These are phyloP conservation scores for Phytophthora rubi DNA, from an alignment of 352 stramenopile genomes.

Conservation along the genomic window DNA sequence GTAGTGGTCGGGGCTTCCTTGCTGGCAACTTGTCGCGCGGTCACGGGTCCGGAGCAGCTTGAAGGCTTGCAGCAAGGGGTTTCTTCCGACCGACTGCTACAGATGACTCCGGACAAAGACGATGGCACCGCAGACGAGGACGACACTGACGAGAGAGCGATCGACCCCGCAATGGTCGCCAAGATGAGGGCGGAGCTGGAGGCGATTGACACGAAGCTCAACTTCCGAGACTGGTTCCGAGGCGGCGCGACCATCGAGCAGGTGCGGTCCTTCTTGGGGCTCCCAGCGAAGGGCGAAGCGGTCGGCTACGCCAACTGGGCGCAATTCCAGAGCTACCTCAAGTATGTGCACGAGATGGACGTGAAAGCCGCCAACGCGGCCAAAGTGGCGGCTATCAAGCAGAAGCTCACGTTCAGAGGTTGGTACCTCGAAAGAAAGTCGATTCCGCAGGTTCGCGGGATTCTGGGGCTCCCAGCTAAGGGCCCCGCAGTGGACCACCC, in stretches of 20 bases:
- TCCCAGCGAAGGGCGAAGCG: slow-evolving; percentile 23
- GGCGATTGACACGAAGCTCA: neutral
- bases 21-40: neutral
- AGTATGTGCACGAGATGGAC: slow-evolving; percentile 21
- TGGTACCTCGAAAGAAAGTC: slow-evolving; percentile 26
- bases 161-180: neutral
- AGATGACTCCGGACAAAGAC: neutral
- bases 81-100: neutral
- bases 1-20: neutral
- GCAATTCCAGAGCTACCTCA: slow-evolving; percentile 22
- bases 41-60: neutral
- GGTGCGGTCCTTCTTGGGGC: slow-evolving; percentile 13
- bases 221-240: slow-evolving; percentile 24
- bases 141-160: slow-evolving; percentile 13
- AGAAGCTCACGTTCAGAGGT: slow-evolving; percentile 9
- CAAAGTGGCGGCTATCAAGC: slow-evolving; percentile 5
- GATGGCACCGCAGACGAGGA: neutral
- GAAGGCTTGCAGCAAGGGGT: neutral
- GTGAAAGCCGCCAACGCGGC: slow-evolving; percentile 7
- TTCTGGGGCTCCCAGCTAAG: slow-evolving; percentile 7
- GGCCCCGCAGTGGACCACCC: neutral
- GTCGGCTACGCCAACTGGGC: slow-evolving; percentile 15
- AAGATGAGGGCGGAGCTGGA: slow-evolving; percentile 5
- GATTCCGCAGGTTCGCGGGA: slow-evolving; percentile 5
- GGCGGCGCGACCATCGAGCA: slow-evolving; percentile 17